phyloP scores from a whole-genome alignment of 192 early-diverging fungal species.

The Cetraspora pellucida region DNA sequence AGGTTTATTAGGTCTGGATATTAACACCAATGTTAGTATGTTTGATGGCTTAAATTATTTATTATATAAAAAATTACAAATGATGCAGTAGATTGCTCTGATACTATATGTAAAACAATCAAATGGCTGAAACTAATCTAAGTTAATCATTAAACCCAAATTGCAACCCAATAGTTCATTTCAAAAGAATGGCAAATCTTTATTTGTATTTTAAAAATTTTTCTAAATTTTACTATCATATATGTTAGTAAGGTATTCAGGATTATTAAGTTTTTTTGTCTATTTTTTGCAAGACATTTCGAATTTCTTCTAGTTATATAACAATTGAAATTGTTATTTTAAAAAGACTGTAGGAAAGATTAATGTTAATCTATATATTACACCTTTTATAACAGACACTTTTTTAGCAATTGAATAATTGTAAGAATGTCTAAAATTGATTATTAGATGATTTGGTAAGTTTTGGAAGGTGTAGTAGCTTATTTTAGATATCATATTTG shows the following conservation, averaged over 20 bases:
- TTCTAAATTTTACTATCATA: background rate
- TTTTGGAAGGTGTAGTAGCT: background rate
- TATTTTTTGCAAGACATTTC: background rate
- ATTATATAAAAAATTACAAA: background rate
- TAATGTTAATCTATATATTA: background rate
- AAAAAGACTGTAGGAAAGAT: background rate
- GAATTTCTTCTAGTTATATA: background rate
- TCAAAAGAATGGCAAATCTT: background rate
- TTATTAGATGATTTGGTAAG: background rate
- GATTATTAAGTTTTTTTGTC: background rate
- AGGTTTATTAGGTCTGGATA: background rate
- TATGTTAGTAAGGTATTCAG: background rate
- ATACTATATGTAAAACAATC: background rate
- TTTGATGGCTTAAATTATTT: background rate
- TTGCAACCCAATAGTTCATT: background rate
- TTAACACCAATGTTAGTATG: background rate
- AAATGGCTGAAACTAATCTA: background rate
- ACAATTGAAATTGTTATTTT: background rate
- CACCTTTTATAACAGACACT: background rate
- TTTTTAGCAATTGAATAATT: background rate
- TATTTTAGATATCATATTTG: background rate
- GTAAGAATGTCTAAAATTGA: background rate
- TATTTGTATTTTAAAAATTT: background rate
- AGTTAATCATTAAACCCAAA: background rate
- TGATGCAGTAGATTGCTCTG: background rate